Percentiles rank a stretch among this genome's conserved stretches.
phyloP scores from a whole-genome alignment of 2,329 filamentous ascomycete species.

The Eutypella sp. region DNA sequence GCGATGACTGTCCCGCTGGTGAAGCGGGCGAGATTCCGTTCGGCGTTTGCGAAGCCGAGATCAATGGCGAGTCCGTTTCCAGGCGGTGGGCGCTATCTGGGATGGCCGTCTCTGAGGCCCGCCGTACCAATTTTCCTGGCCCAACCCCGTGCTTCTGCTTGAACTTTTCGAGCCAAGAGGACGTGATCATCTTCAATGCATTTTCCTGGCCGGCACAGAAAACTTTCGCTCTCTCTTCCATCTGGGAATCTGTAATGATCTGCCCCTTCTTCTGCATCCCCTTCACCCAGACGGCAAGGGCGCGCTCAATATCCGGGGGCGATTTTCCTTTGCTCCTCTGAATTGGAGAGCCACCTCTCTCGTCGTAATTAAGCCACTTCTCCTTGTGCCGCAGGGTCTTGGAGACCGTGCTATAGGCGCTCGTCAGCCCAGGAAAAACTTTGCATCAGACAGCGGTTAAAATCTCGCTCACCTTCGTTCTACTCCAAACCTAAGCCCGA shows the following conservation, averaged over 20 bases:
- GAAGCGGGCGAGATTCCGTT: slow-evolving; percentile 69
- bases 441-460: slow-evolving; percentile 8
- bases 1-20: slow-evolving; percentile 59
- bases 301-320: slow-evolving; percentile 82
- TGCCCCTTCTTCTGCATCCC: slow-evolving; percentile 75
- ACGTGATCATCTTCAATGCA: slow-evolving; percentile 65
- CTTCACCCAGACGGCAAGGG: slow-evolving; percentile 79
- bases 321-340: slow-evolving; percentile 80
- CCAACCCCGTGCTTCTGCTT: slow-evolving; percentile 74
- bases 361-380: slow-evolving; percentile 81
- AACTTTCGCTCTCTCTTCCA: slow-evolving; percentile 76
- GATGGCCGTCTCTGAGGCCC: slow-evolving; percentile 66
- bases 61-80: slow-evolving; percentile 46
- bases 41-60: slow-evolving; percentile 58
- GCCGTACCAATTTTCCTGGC: slow-evolving; percentile 44
- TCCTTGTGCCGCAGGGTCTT: slow-evolving; percentile 94
- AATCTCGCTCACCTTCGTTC: slow-evolving; percentile 75
- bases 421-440: slow-evolving; percentile 21
- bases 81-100: slow-evolving; percentile 55
- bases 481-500: slow-evolving; percentile 91
- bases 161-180: slow-evolving; percentile 89
- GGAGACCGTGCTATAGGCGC: slow-evolving; percentile 76
- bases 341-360: slow-evolving; percentile 71
- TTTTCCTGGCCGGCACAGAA: slow-evolving; percentile 73
- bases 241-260: slow-evolving; percentile 71